phyloP scores from a whole-genome alignment of 2,329 filamentous ascomycete genomes.

The Alternaria triticimaculans region DNA sequence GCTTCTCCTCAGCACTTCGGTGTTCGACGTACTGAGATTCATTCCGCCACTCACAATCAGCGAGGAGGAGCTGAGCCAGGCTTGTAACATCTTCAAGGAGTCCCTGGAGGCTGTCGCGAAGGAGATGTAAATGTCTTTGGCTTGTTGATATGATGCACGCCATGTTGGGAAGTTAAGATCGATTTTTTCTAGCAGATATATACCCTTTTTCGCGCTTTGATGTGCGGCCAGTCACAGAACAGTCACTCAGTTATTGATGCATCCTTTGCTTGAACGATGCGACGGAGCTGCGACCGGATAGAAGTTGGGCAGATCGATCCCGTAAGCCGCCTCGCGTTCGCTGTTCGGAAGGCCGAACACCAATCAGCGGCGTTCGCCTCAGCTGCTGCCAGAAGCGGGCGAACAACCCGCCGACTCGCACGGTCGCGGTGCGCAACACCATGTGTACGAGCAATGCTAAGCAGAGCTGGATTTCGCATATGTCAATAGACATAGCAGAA shows the following conservation, averaged over 20 bases:
- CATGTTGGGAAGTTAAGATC: background rate
- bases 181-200: background rate
- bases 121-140: conserved; percentile 20
- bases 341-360: background rate
- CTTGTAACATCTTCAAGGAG: conserved; percentile 35
- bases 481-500: background rate
- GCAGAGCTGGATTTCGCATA: background rate
- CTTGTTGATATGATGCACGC: background rate
- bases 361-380: background rate
- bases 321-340: conserved; percentile 1
- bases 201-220: background rate
- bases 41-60: conserved; percentile 38
- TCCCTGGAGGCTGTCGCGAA: conserved; percentile 35
- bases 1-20: conserved; percentile 39
- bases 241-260: background rate
- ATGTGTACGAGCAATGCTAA: background rate
- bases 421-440: background rate
- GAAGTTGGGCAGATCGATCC: background rate
- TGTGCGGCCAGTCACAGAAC: background rate
- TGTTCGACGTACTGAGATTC: conserved; percentile 39
- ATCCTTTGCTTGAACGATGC: background rate
- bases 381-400: background rate
- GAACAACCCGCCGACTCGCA: conserved; percentile 3
- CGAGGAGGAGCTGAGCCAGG: conserved; percentile 34
- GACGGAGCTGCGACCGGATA: background rate